phyloP scores from a whole-genome alignment of 2,329 filamentous ascomycete species.

The Apiospora aurea region DNA sequence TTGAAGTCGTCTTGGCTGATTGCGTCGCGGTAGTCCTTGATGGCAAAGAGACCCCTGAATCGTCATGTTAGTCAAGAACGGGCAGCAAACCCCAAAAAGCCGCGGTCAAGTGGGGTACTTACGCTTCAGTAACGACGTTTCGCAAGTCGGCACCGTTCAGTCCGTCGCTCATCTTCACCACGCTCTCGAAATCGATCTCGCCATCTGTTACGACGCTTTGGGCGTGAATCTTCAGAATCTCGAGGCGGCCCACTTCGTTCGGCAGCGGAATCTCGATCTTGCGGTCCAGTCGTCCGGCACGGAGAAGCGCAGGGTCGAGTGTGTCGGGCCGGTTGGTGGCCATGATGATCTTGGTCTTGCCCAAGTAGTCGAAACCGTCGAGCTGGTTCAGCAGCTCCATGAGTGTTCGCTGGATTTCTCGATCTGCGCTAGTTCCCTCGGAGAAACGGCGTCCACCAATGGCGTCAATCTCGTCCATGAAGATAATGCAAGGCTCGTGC shows the following conservation, averaged over 20 bases:
- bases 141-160: conserved; percentile 96
- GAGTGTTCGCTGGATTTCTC: conserved; percentile 96
- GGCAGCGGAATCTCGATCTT: conserved; percentile 98
- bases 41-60: conserved; percentile 86
- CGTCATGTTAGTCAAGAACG: conserved; percentile 37
- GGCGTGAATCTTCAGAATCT: conserved; percentile 98
- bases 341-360: conserved; percentile 99
- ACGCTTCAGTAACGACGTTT: conserved; percentile 99
- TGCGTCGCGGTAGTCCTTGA: conserved; percentile 96
- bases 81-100: conserved; percentile 15
- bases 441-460: conserved; percentile 97
- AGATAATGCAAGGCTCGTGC: conserved; percentile 99
- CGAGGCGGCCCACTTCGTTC: conserved; percentile 93
- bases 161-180: conserved; percentile 99
- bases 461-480: conserved; percentile 99
- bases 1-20: conserved; percentile 99
- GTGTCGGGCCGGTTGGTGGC: conserved; percentile 97
- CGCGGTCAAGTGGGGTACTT: conserved; percentile 52
- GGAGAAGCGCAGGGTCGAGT: conserved; percentile 88
- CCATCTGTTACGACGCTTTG: conserved; percentile 86
- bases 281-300: conserved; percentile 91
- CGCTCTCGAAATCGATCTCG: conserved; percentile 97
- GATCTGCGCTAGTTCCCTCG: conserved; percentile 95
- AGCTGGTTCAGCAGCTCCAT: conserved; percentile 99
- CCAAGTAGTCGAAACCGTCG: conserved; percentile 98